These are phyloP conservation scores for Metarhizium guizhouense DNA, from an alignment of 2,329 filamentous ascomycete species.

Conservation along the genomic window DNA sequence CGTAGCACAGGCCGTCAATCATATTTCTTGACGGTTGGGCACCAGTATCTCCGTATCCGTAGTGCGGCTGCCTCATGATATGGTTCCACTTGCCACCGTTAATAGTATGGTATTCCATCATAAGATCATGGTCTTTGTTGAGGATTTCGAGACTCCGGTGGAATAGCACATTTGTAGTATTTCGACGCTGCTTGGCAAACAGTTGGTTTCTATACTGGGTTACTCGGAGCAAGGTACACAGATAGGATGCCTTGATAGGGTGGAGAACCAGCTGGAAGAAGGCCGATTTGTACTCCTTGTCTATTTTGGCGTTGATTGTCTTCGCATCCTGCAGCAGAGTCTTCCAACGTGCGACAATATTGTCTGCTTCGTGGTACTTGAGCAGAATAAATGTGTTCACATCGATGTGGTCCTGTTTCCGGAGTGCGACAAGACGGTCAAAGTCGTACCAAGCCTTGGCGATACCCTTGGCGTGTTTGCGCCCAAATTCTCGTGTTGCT, in stretches of 20 bases:
- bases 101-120: conserved; percentile 40
- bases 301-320: conserved; percentile 33
- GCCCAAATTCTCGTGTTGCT: conserved; percentile 42
- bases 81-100: conserved; percentile 47
- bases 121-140: conserved; percentile 40
- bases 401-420: conserved; percentile 53
- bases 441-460: conserved; percentile 44
- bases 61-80: conserved; percentile 41
- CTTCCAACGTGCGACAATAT: conserved; percentile 43
- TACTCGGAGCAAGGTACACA: conserved; percentile 40
- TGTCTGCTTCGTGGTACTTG: conserved; percentile 52
- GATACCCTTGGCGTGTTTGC: conserved; percentile 33
- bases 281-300: conserved; percentile 34
- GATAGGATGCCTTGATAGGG: conserved; percentile 48
- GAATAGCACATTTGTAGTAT: conserved; percentile 42
- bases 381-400: conserved; percentile 45
- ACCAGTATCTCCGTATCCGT: conserved; percentile 28
- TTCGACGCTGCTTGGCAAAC: conserved; percentile 47
- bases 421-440: conserved; percentile 36
- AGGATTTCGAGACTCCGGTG: conserved; percentile 40
- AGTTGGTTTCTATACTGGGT: conserved; percentile 40
- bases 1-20: conserved; percentile 43
- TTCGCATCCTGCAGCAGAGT: conserved; percentile 34
- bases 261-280: conserved; percentile 55
- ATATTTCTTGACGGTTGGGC: conserved; percentile 41